These are phyloP conservation scores for Coemansia erecta DNA, from an alignment of 192 early-diverging fungal genomes.

Conservation along the genomic window DNA sequence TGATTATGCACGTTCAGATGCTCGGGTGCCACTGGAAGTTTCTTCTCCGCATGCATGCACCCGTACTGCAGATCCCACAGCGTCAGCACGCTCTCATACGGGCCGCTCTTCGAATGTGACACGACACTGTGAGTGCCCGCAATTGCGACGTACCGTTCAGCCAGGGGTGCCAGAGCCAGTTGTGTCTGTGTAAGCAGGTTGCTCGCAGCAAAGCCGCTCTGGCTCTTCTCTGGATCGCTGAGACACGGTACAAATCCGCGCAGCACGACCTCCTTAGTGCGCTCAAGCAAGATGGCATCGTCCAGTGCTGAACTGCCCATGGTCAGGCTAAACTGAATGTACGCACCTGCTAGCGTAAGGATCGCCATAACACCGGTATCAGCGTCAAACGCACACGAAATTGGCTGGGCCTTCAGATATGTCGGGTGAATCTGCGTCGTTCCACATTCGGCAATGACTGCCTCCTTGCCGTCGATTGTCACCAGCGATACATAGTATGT, in stretches of 20 bases:
- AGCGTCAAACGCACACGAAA: conserved; percentile 47
- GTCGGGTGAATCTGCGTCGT: conserved; percentile 43
- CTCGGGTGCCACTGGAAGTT: conserved; percentile 20
- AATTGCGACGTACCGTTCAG: conserved; percentile 49
- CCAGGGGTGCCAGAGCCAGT: conserved; percentile 35
- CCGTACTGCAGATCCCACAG: conserved; percentile 54
- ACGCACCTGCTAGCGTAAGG: conserved; percentile 38
- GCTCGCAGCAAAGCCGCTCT: conserved; percentile 9
- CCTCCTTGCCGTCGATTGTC: conserved; percentile 27
- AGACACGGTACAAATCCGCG: conserved; percentile 49
- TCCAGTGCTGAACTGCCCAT: conserved; percentile 46
- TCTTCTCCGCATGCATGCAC: conserved; percentile 46
- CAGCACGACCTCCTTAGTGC: conserved; percentile 31
- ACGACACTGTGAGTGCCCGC: conserved; percentile 51
- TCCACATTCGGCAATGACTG: conserved; percentile 35
- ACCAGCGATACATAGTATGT: conserved; percentile 26
- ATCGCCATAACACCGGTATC: conserved; percentile 40
- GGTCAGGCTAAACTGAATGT: conserved; percentile 28
- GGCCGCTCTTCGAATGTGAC: conserved; percentile 40
- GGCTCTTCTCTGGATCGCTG: not conserved
- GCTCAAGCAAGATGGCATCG: conserved; percentile 39
- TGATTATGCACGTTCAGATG: conserved; percentile 21
- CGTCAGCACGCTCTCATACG: conserved; percentile 48
- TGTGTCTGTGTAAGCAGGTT: conserved; percentile 38
- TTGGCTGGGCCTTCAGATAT: conserved; percentile 29